Base-by-base conservation (phyloP, 352 stramenopile genomes). In the Pythium aristosporum region DNA sequence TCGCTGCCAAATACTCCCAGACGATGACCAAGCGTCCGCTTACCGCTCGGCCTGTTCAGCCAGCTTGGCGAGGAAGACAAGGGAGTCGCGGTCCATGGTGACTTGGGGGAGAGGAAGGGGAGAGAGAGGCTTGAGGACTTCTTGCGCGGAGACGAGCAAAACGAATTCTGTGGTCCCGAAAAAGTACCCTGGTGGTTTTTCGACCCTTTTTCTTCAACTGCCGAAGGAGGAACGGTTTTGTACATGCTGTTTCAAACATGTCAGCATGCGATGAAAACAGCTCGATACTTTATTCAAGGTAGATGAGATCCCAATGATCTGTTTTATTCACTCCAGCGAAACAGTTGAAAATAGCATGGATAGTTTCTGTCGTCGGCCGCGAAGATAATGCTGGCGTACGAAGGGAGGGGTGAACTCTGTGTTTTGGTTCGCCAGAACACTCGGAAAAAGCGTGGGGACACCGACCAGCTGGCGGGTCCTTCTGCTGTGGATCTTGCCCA, bases 41-140 rank as follows among this genome's bases (percentile, higher is more conserved):
- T 80, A 94, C 68, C 88, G 82, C 58, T 92, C 82, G 50, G 85
- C 85, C 71, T 92, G 85, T 67, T 93, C 85, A 63, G 79, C 85
- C 41, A 93, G 73, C 74, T 89, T 91, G 60, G 87, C 85, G 55
- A 96, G 80, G 75, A 89, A 91, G 36, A 92, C 81, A 57, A 90
- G 82, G 28, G 80, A 82, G 69, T 89, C 78, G 34, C 85, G 85
- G 77, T 93, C 84, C 83, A 92, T 92, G 25, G 39, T 77, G 54
- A 16, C 54, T 56, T 48, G 21, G 9, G 32, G 30, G 20, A 47
- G 37, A 51, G n/a, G 25, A 57, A 39, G 55, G 47, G 54, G 36
- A 65, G 37, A 63, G 57, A 32, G 20, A 32, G 56, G 28, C 43
- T 71, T 34, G 55, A 65, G 58, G 58, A 58, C 42, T 68, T 68